Conservation (phyloP, 768 basidiomycete species). For the Pleurotus citrinopileatus region DNA sequence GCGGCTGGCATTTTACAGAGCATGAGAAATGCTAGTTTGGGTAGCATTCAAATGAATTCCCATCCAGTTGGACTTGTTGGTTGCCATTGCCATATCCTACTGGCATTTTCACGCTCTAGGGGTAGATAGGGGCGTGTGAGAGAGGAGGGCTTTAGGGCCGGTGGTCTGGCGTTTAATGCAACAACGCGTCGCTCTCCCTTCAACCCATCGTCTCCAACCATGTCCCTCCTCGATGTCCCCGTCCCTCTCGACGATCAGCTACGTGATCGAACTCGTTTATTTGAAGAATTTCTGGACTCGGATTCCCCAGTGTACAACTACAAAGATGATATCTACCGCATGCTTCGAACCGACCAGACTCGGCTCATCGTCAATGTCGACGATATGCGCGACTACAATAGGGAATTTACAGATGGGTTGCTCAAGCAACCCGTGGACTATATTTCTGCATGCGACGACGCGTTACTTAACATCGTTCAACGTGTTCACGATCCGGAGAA, state of each 20-base stretch:
- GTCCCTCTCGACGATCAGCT: constrained; percentile 67
- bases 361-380: constrained; percentile 95
- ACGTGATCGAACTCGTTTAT: constrained; percentile 72
- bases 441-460: constrained; percentile 87
- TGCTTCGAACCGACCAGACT: constrained; percentile 81
- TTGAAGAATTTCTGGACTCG: constrained; percentile 80
- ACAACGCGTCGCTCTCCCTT: constrained; percentile 12
- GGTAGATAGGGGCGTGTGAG: background rate
- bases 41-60: too few species aligned
- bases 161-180: constrained; percentile 10
- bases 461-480: constrained; percentile 70
- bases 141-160: constrained; percentile 12
- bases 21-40: too few species aligned
- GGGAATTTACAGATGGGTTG: constrained; percentile 84
- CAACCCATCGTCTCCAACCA: constrained; percentile 19
- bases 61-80: too few species aligned
- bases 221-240: constrained; percentile 54
- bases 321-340: constrained; percentile 76
- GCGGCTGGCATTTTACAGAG: background rate
- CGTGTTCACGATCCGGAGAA: constrained; percentile 76
- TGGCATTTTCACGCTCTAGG: too few species aligned
- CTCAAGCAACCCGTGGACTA: constrained; percentile 86
- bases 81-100: too few species aligned
- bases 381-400: constrained; percentile 89
- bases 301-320: constrained; percentile 74